Evolutionary conservation across 306 rosid genomes (phyloP).

Genomic region (Gastrolobium bilobum): DNA sequence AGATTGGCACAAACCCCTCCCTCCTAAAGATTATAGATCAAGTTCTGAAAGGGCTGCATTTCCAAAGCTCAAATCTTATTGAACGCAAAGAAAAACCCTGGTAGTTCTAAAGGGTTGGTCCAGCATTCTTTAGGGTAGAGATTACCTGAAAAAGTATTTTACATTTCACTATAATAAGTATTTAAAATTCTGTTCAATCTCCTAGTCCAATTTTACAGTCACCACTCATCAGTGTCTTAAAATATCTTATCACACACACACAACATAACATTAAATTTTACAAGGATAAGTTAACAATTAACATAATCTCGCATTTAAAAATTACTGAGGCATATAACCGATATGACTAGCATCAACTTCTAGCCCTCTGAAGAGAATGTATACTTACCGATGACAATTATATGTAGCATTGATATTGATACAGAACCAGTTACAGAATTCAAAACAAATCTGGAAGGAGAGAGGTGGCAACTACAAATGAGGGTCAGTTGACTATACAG

Average conservation of each 20-base stretch:
- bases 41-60: background rate
- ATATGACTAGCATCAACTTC: constrained; percentile 33
- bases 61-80: background rate
- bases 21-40: background rate
- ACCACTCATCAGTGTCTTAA: background rate
- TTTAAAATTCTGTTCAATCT: background rate
- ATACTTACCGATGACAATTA: constrained; percentile 42
- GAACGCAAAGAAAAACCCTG: background rate
- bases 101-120: background rate
- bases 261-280: background rate
- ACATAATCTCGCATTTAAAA: constrained; percentile 2
- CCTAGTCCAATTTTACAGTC: background rate
- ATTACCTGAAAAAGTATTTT: background rate
- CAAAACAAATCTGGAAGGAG: constrained; percentile 47
- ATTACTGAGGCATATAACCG: constrained; percentile 16
- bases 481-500: constrained; percentile 60
- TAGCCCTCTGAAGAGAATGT: constrained; percentile 44
- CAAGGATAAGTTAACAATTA: background rate
- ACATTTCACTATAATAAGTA: background rate
- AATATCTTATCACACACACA: constrained; percentile 22
- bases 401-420: constrained; percentile 51
- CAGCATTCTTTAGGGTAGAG: background rate
- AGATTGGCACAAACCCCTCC: background rate
- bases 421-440: constrained; percentile 45
- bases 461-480: constrained; percentile 53